Evolutionary conservation across 2,329 filamentous ascomycete species (phyloP), one percentile per base, ranked within the genome.

Genomic region (Cercospora sp.): DNA sequence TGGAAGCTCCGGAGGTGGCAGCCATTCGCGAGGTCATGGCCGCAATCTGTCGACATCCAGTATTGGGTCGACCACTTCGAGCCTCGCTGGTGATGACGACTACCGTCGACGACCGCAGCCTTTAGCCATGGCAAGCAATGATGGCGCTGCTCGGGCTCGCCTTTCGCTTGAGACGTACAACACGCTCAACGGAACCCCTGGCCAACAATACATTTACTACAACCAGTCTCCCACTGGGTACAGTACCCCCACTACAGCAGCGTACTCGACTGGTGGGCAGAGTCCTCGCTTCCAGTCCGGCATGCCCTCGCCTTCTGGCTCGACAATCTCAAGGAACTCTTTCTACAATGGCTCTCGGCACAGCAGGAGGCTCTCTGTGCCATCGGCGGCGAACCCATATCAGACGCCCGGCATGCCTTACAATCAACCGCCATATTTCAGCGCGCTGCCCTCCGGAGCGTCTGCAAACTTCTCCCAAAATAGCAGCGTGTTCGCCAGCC

Each of bases 21-120:
- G 89, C 6, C 90, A 91, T 34, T 86, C 85, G 68, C 86, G 93
- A 67, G 93, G 93, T 1, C 94, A 97, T 79, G 91, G 90, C 74
- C 84, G 89, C 66, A 97, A 97, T 78, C 82, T 97, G 2, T 97
- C 94, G 0, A 89, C 92, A 2, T 97, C 94, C 0, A 97, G 93
- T 79, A 93, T 97, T 74, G 85, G 88, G 28, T 94, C 92, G 0
- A 89, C 90, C 6, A 82, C 88, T 64, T 93, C 91, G 1, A 89
- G 84, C 60, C 90, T 90, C 68, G 89, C 86, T 71, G 82, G 86
- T n/a, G 83, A 85, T 24, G 88, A 89, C 55, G 91, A 93, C 66
- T 80, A 86, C 45, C 87, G 92, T 61, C 88, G 91, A 68, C 87
- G 92, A 28, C 94, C 93, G 5, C 89, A 92, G 24, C 92, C 93